Evolutionary conservation across 495 filamentous ascomycete genomes (phyloP).

Genomic region (Aspergillus diversus): DNA sequence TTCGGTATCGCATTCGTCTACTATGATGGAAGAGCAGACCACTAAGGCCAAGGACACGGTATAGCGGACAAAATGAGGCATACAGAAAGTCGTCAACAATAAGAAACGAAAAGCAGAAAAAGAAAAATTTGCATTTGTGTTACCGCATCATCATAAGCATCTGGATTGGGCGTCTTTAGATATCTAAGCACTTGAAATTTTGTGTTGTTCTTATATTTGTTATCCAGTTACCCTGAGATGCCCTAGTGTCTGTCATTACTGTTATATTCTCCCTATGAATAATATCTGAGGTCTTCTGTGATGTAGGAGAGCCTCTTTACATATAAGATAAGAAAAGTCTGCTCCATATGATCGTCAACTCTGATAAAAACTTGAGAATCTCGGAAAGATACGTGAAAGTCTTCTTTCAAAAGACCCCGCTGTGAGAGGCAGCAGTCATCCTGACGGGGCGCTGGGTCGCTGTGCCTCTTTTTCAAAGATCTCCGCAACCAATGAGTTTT

Average conservation of each 20-base stretch:
- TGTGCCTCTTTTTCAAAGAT: too few species aligned
- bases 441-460: too few species aligned
- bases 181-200: conserved; percentile 36
- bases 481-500: too few species aligned
- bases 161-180: conserved; percentile 23
- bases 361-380: not conserved
- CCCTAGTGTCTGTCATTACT: conserved; percentile 18
- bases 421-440: too few species aligned
- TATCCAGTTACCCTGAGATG: not conserved
- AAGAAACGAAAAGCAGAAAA: conserved; percentile 2
- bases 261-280: conserved; percentile 15
- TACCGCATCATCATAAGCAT: conserved; percentile 17
- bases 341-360: not conserved
- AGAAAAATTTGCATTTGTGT: conserved; percentile 9
- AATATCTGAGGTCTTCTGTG: conserved; percentile 4
- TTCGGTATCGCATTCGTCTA: conserved; percentile 32
- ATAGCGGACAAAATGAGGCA: conserved; percentile 12
- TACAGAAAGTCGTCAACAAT: not conserved
- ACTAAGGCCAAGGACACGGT: conserved; percentile 35
- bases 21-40: conserved; percentile 22
- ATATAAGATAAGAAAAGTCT: not conserved
- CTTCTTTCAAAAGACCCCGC: too few species aligned
- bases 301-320: not conserved
- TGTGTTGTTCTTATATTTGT: conserved; percentile 27
- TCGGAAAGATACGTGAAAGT: too few species aligned